A percentile compares a stretch with the other conserved stretches of the same genome.
These are phyloP conservation scores for Spergularia marina DNA, from an alignment of 148 eudicot genomes.

Conservation along the genomic window DNA sequence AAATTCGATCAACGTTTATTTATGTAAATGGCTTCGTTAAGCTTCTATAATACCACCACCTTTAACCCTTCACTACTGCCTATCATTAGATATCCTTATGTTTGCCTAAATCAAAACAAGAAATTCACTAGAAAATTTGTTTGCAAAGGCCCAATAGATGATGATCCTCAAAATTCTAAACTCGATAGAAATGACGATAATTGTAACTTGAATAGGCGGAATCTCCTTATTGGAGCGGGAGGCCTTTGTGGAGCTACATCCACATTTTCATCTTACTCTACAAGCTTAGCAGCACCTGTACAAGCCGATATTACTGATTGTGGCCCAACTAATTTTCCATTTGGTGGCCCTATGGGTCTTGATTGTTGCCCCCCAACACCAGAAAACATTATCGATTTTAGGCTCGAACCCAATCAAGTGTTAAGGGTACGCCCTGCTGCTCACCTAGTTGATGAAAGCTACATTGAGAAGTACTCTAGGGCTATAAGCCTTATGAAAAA, in stretches of 20 bases:
- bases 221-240: conserved; percentile 55
- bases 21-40: background rate
- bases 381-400: conserved; percentile 39
- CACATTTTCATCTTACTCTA: conserved; percentile 18
- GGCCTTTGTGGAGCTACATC: conserved; percentile 51
- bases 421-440: conserved; percentile 63
- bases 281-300: conserved; percentile 47
- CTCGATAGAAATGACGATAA: background rate
- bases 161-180: conserved; percentile 69
- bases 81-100: background rate
- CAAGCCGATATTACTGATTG: conserved; percentile 53
- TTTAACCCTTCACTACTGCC: background rate
- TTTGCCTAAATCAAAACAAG: background rate
- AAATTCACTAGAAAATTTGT: background rate
- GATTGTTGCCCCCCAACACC: conserved; percentile 66
- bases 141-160: conserved; percentile 1
- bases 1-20: too few species aligned
- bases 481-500: conserved; percentile 67
- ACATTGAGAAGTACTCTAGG: conserved; percentile 37
- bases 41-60: background rate
- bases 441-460: conserved; percentile 29
- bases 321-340: conserved; percentile 42
- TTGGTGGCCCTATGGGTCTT: conserved; percentile 27
- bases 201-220: conserved; percentile 21
- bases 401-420: conserved; percentile 25